These are phyloP conservation scores for Dillenia turbinata DNA, from an alignment of 164 flowering plant species.

Conservation along the genomic window DNA sequence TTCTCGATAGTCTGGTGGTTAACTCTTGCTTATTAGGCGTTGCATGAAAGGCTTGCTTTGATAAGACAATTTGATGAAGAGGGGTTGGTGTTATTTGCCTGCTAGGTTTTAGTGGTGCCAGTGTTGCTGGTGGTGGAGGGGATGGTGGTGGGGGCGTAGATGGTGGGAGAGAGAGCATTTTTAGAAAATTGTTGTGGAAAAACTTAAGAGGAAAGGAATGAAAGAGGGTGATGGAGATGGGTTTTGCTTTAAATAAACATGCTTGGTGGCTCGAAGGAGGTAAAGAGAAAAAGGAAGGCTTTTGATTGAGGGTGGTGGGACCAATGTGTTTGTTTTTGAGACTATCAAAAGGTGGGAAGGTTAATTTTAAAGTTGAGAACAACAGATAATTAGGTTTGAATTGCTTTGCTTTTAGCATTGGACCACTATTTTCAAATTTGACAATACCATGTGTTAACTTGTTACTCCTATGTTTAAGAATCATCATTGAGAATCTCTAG, in stretches of 20 bases:
- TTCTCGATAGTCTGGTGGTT: slow-evolving; percentile 14
- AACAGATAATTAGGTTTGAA: neutral
- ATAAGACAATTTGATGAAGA: slow-evolving; percentile 26
- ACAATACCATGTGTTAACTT: too few species aligned
- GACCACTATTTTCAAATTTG: too few species aligned
- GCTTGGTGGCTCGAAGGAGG: slow-evolving; percentile 5
- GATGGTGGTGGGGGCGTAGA: slow-evolving; percentile 11
- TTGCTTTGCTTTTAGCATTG: slow-evolving; percentile 1
- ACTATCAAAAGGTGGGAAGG: slow-evolving; percentile 26
- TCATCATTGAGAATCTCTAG: too few species aligned
- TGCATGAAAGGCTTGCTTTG: slow-evolving; percentile 20
- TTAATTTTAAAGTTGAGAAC: slow-evolving; percentile 17
- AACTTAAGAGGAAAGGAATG: slow-evolving; percentile 16
- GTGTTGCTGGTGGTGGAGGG: slow-evolving; percentile 8
- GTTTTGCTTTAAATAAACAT: slow-evolving; percentile 13
- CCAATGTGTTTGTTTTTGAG: slow-evolving; percentile 24
- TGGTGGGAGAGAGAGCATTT: slow-evolving; percentile 33
- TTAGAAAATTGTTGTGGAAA: slow-evolving; percentile 16
- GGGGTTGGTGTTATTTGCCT: slow-evolving; percentile 24
- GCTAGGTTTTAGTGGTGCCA: slow-evolving; percentile 6
- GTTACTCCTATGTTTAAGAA: too few species aligned
- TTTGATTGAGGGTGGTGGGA: slow-evolving; percentile 38
- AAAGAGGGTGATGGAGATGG: slow-evolving; percentile 4
- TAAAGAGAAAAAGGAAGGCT: slow-evolving; percentile 32
- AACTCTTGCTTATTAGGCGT: slow-evolving; percentile 7